Evolutionary conservation across 345 rosid species (phyloP), one percentile per base, ranked within the genome.

Genomic region (Salix exigua): DNA sequence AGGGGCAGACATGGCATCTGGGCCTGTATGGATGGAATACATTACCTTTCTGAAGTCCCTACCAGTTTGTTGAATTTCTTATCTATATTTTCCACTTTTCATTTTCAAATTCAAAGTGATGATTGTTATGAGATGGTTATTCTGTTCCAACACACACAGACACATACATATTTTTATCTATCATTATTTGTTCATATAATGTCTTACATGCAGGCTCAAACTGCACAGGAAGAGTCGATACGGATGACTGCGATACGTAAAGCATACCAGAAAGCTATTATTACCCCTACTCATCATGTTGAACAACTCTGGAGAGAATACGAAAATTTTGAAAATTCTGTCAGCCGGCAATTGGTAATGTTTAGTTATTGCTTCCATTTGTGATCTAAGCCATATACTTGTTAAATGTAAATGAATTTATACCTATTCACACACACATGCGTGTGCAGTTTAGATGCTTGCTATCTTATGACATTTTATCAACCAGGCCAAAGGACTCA

Each of bases 221-320:
- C 78, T 81, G 78, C 88, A 26, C 90, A 90, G 63, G 97, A 95
- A 79, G 99, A 95, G 81, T 87, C 90, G 23, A 97, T 90, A 51
- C 81, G 91, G 79, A 95, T 91, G 97, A 89, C 84, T 78, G 86
- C 91, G 35, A 78, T 93, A 50, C 86, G 97, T 42, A 96, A 93
- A 87, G 88, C 82, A 61, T 95, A 93, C 85, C 99, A 95, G 74
- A 93, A 79, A 76, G 98, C 99, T 70, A 89, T 93, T 79, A 76
- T 95, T 78, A 93, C 94, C 73, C 99, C 98, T 0, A 93, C 86
- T 78, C 94, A 91, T 86, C 94, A 91, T 42, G 87, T 93, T 78
- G 99, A 95, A 70, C 99, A 95, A 82, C 92, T 95, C 35, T 95
- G 99, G 99, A 93, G 83, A 84, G 99, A 93, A 50, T 95, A 93